Conservation (phyloP, 345 rosid genomes). For the Brassica rapa region DNA sequence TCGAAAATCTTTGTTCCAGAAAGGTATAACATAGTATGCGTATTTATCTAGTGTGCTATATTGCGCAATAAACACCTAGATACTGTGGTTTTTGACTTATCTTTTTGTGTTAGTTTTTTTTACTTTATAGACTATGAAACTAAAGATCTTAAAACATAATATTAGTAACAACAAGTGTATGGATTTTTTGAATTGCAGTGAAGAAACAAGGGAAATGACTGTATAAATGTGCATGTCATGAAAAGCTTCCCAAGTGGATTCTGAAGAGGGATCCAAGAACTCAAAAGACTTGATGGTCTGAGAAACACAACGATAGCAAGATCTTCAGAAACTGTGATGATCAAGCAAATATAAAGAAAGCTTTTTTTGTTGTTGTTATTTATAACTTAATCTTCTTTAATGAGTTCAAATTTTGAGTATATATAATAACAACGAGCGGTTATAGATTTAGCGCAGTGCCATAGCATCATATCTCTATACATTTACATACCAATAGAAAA, state of each 20-base stretch:
- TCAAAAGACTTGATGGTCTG: conserved; percentile 18
- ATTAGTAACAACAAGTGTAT: conserved; percentile 16
- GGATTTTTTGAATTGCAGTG: conserved; percentile 44
- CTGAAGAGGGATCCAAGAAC: conserved; percentile 18
- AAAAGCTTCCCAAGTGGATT: conserved; percentile 27
- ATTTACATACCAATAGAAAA: background rate
- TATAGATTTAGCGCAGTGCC: conserved; percentile 5
- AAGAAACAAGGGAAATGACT: conserved; percentile 58
- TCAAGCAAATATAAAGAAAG: conserved; percentile 27
- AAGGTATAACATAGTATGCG: conserved; percentile 52
- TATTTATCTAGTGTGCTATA: background rate
- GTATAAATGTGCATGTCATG: conserved; percentile 6
- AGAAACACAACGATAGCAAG: background rate
- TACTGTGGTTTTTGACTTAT: background rate
- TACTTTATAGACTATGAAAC: background rate
- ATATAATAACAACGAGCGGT: too few relatives aligned
- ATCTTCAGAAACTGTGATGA: conserved; percentile 14
- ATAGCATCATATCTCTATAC: background rate
- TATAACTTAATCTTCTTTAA: conserved; percentile 18
- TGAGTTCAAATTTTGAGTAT: conserved; percentile 8
- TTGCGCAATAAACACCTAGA: background rate
- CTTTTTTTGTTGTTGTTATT: background rate
- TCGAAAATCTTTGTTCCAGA: conserved; percentile 89
- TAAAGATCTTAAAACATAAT: conserved; percentile 7
- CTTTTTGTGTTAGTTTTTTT: background rate